Base-by-base conservation (phyloP, 352 stramenopile genomes). In the Hyaloperonospora brassicae region DNA sequence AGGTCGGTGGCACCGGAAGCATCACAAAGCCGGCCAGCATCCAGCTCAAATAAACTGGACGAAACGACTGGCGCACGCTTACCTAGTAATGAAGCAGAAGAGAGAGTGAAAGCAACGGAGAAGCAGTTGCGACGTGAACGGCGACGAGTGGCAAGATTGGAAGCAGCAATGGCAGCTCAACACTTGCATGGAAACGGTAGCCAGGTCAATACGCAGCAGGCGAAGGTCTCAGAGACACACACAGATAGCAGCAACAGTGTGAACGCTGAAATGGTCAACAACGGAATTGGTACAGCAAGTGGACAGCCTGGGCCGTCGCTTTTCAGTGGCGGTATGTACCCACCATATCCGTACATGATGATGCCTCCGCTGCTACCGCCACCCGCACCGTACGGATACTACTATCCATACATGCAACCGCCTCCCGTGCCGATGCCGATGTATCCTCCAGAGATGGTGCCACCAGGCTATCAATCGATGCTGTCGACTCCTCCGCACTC, bases 311-410 rank as follows among this genome's bases (percentile, higher is more conserved):
- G 44, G n/a, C 47, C 56, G 11, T 44, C 47, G n/a, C 39, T 42
- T 34, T 38, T 59, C 21, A 70, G 66, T 13, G 59, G 43, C 30
- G 61, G 55, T n/a, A 57, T 72, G 64, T 68, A 66, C 40, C 38
- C 64, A 31, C 57, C 58, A 12, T 76, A 74, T 61, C 60, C 61
- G 14, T 79, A 76, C 57, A 57, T 62, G 42, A 70, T 70, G 52
- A 66, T 64, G 52, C 48, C 60, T 9, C 62, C 60, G 0, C 53
- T 59, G 52, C 48, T 56, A 11, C 62, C 60, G 0, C 53, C 59
- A 21, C 57, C 47, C 8, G 52, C 59, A 23, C 56, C 67, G 34
- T 76, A 73, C 39, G 64, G 68, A 44, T 76, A 67, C 47, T 74
- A 72, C 53, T 72, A 76, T 46, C 57, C 64, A 8, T 72, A 72